Percentiles rank a stretch among this genome's conserved stretches.
These are phyloP conservation scores for Drosera capensis DNA, from an alignment of 148 eudicot species.

Conservation along the genomic window DNA sequence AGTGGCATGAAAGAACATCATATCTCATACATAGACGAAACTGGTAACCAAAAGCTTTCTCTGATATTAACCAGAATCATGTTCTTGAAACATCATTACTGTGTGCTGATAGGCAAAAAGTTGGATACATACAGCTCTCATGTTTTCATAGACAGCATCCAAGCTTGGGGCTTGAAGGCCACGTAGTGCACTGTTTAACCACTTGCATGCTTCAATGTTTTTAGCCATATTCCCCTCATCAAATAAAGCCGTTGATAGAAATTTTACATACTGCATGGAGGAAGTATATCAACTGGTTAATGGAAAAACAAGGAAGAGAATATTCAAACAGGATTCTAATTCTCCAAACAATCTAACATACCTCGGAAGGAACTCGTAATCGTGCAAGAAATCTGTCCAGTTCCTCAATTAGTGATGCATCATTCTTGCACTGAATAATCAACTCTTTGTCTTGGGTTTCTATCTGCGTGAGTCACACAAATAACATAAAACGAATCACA, in stretches of 20 bases:
- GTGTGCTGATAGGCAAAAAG: conserved; percentile 4
- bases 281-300: background rate
- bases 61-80: too few species aligned
- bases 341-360: conserved; percentile 6
- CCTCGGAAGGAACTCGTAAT: conserved; percentile 79
- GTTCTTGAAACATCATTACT: too few species aligned
- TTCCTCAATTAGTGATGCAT: conserved; percentile 66
- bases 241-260: conserved; percentile 74
- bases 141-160: conserved; percentile 58
- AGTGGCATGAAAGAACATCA: too few species aligned
- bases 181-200: conserved; percentile 64
- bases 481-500: too few species aligned
- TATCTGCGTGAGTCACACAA: too few species aligned
- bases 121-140: conserved; percentile 70
- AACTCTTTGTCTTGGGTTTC: conserved; percentile 89
- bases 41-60: too few species aligned
- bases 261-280: conserved; percentile 53
- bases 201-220: conserved; percentile 87
- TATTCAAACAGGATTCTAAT: background rate
- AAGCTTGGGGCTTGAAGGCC: conserved; percentile 63
- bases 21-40: too few species aligned
- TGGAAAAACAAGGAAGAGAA: background rate
- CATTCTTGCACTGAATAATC: conserved; percentile 91
- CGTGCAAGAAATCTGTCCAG: conserved; percentile 91
- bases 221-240: conserved; percentile 81